Base-by-base conservation (phyloP, 2,329 filamentous ascomycete species). In the Xylariomycetidae sp. region DNA sequence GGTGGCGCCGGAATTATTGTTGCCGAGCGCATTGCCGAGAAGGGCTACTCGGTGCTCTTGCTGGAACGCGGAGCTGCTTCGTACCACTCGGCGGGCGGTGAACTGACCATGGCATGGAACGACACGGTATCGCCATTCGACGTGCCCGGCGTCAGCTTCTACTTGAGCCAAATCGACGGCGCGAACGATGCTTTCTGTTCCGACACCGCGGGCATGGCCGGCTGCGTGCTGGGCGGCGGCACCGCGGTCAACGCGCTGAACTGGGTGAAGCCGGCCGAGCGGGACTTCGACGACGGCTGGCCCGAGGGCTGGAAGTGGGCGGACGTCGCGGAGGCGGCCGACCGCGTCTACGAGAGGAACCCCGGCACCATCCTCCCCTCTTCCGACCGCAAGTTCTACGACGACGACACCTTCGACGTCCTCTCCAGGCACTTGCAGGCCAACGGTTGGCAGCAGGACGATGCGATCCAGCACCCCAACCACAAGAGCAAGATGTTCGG, bases 61-160 rank as follows among this genome's bases (percentile, higher is more conserved):
- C 37, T 63, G 22, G 60, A 63, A 43, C 54, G 60, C 31, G 60
- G 60, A 24, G 49, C 43, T 10, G 48, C 56, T 15, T 58, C 58
- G 12, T 52, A 50, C 2, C 48, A 47, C 29, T 42, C 49, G 6
- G 50, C 46, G 10, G 60, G 60, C 18, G 57, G 57, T 8, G 43
- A 45, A n/a, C 29, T 43, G 10, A 38, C 43, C 6, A 38, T 17
- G 10, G 43, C 52, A 25, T 56, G 58, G 58, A 53, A 60, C 47
- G 41, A 46, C 17, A 53, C 41, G 23, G 33, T 58, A 7, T 52
- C 54, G 0, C 49, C 46, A 6, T 56, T 48, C 33, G 55, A 58
- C 23, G 44, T 58, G 3, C 54, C 55, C 9, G 49, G 37, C 3
- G 39, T 55, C 24, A n/a, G n/a, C n/a, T n/a, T n/a, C n/a, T n/a